Evolutionary conservation across 208 protist genomes (phyloP).

Genomic region (Jaenimonas drosophilae): DNA sequence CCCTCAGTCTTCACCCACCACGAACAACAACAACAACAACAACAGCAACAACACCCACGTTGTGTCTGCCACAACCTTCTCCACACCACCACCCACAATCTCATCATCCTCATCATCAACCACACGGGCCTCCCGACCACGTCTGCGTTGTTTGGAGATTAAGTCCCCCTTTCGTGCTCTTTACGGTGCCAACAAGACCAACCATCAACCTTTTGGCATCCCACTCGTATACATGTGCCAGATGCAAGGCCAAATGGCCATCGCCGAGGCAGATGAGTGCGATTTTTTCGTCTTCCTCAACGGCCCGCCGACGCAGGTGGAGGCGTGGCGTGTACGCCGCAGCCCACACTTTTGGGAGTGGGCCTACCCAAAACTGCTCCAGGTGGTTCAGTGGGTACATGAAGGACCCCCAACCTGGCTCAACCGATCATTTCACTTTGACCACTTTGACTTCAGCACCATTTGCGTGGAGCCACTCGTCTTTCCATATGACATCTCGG

Average conservation of each 20-base stretch:
- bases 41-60: too few relatives aligned
- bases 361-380: conserved; percentile 64
- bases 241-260: conserved; percentile 87
- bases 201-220: conserved; percentile 64
- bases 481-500: conserved; percentile 61
- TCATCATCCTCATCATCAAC: neutral
- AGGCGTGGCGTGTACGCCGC: conserved; percentile 68
- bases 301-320: conserved; percentile 33
- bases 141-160: conserved; percentile 69
- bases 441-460: conserved; percentile 48
- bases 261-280: conserved; percentile 72
- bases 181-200: conserved; percentile 38
- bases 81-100: neutral
- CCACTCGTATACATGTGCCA: conserved; percentile 84
- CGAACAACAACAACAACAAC: too few relatives aligned
- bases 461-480: conserved; percentile 62
- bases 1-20: too few relatives aligned
- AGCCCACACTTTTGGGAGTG: conserved; percentile 68
- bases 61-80: neutral
- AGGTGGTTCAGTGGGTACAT: conserved; percentile 53
- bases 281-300: conserved; percentile 89
- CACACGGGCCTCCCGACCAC: neutral
- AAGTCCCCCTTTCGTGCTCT: conserved; percentile 72
- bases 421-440: conserved; percentile 52
- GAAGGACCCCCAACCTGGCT: conserved; percentile 42